Evolutionary conservation across 2,329 filamentous ascomycete genomes (phyloP), one percentile per base, ranked within the genome.

Genomic region (Calonectria multiphialidica): DNA sequence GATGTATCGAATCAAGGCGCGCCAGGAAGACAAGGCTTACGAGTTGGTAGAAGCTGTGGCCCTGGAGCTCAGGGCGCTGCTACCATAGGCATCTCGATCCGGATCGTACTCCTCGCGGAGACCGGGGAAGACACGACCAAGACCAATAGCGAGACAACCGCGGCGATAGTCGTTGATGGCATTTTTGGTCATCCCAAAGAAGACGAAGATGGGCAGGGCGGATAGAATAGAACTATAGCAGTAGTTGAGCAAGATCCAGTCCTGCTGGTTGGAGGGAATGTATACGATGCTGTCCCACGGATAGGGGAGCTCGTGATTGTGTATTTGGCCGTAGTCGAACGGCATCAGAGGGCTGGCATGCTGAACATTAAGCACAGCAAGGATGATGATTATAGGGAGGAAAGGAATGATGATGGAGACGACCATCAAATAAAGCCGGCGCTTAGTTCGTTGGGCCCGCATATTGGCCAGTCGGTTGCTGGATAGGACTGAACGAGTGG

Each of bases 171-270:
- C 82, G 69, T 88, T 88, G 72, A 87, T 81, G 13, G 88, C 88
- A 35, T 91, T 89, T 30, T 84, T 84, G n/a, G 87, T 90, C 70
- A 86, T 86, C 55, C 90, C 90, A 68, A 91, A 91, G 80, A 90
- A 90, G 35, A 86, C 49, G 49, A 90, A 88, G 59, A 91, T 84
- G 57, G 86, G 83, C 1, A 88, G 76, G 5, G 84, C 82, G 2
- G 88, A 86, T 2, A 88, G 62, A 66, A 89, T 87, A 25, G 85
- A 74, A 23, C 90, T 84, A 81, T 88, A 91, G 66, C 83, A 83
- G 70, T 85, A 83, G 75, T 89, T 88, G 75, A 89, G 75, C 61
- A 82, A 77, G 1, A 78, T 65, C 63, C 86, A 87, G 15, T 79
- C 76, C 16, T 88, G 75, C 18, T 82, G 64, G 71, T 81, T 82